Evolutionary conservation across 2,329 filamentous ascomycete species (phyloP), one percentile per base, ranked within the genome.

Genomic region (Falciphora oryzae): DNA sequence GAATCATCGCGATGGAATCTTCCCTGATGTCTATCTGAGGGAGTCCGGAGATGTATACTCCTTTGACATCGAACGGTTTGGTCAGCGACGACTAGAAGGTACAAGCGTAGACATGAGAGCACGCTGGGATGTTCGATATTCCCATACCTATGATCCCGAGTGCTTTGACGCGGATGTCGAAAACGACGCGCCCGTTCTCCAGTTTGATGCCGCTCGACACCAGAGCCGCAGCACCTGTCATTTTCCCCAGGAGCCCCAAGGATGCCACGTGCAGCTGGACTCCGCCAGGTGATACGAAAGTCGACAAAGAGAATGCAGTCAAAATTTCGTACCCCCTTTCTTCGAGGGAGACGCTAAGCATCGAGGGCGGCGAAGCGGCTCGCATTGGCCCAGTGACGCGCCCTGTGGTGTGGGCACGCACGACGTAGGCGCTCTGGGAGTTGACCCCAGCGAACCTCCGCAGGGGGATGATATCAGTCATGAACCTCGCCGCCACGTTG

Each of bases 181-280:
- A 76, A 10, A 85, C 76, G 27, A 95, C 77, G 22, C 86, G 79
- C 0, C 87, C 86, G 65, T 85, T 88, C 7, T 32, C 57, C 25
- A 38, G 53, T 10, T 82, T 79, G 59, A 88, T 82, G 32, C 84
- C 81, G n/a, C 80, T 88, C 53, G 80, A 81, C 1, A 89, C 79
- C 10, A 97, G 83, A 0, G 92, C 93, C 1, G 92, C 93, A 0
- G 89, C 87, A 0, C 93, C 94, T 0, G 92, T 92, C 91, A 98
- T 96, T 75, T 97, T 97, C 2, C 85, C 90, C 4, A 96, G 68
- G 2, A 98, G 79, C 0, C 94, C 94, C 0, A 98, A 75, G 25
- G 89, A 87, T 0, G 91, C 87, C 1, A 93, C 80, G 58, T 77
- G 77, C 0, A 89, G 78, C 27, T 73, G 67, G 53, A 78, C 71